A percentile compares a stretch with the other conserved stretches of the same genome.
Evolutionary conservation across 495 filamentous ascomycete genomes (phyloP).

Genomic region (Tuber calosporum): DNA sequence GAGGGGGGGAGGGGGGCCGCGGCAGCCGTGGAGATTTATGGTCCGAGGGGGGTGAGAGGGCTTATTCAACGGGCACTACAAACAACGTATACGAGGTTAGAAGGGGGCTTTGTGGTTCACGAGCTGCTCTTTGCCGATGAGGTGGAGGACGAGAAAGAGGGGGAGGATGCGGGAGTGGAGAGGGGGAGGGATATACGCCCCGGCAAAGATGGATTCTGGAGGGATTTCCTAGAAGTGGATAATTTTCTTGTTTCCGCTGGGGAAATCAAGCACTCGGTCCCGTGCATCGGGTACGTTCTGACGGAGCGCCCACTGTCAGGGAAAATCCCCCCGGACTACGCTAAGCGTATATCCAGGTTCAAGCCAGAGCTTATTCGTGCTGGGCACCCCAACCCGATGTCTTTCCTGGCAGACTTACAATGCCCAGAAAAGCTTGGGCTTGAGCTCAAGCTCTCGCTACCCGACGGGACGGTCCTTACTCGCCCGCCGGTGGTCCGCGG

Average conservation of each 20-base stretch:
- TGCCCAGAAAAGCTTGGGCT: constrained; percentile 13
- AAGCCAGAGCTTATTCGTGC: constrained; percentile 12
- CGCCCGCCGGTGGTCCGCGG: constrained; percentile 15
- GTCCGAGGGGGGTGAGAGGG: constrained; percentile 27
- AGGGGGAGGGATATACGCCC: constrained; percentile 21
- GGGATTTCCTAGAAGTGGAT: background rate
- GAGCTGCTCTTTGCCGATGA: constrained; percentile 27
- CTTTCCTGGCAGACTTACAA: constrained; percentile 25
- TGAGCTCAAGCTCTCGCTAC: constrained; percentile 20
- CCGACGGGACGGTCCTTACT: constrained; percentile 27
- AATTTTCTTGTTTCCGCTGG: constrained; percentile 29
- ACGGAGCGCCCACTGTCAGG: constrained; percentile 23
- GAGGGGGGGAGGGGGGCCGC: background rate
- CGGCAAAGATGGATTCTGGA: constrained; percentile 21
- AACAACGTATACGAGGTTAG: constrained; percentile 26
- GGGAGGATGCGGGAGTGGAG: constrained; percentile 12
- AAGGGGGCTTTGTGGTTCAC: constrained; percentile 27
- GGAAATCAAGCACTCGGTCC: constrained; percentile 29
- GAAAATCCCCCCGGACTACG: constrained; percentile 27
- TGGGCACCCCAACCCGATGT: constrained; percentile 26
- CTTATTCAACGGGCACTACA: constrained; percentile 20
- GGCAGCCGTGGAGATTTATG: constrained; percentile 28
- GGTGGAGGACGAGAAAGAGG: constrained; percentile 13
- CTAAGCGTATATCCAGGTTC: constrained; percentile 13
- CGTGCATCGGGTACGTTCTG: constrained; percentile 30